Evolutionary conservation across 2,329 filamentous ascomycete species (phyloP).

Genomic region (Cryoendolithus antarcticus): DNA sequence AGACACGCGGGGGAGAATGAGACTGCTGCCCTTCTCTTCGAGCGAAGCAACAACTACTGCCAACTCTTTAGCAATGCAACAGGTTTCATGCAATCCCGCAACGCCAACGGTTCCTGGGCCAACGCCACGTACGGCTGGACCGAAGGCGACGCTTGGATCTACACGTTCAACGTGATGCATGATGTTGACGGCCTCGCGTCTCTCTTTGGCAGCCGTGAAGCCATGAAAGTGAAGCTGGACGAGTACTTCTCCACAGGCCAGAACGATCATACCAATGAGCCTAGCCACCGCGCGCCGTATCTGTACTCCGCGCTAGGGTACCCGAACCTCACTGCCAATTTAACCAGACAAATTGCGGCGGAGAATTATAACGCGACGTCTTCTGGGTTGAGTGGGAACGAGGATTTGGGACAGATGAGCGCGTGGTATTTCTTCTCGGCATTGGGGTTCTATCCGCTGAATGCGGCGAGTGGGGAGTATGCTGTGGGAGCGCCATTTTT

Average conservation of each 20-base stretch:
- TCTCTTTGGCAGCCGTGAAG: constrained; percentile 27
- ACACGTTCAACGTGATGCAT: constrained; percentile 39
- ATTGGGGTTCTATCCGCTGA: constrained; percentile 36
- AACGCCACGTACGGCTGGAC: constrained; percentile 35
- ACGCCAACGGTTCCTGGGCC: constrained; percentile 35
- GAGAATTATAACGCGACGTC: constrained; percentile 35
- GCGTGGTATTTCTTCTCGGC: constrained; percentile 38
- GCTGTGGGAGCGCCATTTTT: constrained; percentile 36
- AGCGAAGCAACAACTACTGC: constrained; percentile 31
- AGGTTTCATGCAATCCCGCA: constrained; percentile 37
- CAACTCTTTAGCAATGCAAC: constrained; percentile 33
- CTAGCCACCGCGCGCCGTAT: constrained; percentile 37
- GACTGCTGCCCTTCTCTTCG: constrained; percentile 21
- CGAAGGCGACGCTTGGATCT: constrained; percentile 40
- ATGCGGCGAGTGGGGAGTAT: constrained; percentile 35
- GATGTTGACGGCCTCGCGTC: constrained; percentile 30
- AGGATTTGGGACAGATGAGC: constrained; percentile 40
- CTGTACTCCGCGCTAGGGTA: constrained; percentile 34
- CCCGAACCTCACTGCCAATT: constrained; percentile 27
- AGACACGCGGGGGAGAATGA: constrained; percentile 24
- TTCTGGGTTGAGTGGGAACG: constrained; percentile 35
- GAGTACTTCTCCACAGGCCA: constrained; percentile 35
- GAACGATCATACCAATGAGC: constrained; percentile 38
- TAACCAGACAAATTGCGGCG: constrained; percentile 27
- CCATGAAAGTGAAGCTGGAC: constrained; percentile 33